Evolutionary conservation across 805 yeast species (phyloP).

Genomic region (Lachancea cidri): DNA sequence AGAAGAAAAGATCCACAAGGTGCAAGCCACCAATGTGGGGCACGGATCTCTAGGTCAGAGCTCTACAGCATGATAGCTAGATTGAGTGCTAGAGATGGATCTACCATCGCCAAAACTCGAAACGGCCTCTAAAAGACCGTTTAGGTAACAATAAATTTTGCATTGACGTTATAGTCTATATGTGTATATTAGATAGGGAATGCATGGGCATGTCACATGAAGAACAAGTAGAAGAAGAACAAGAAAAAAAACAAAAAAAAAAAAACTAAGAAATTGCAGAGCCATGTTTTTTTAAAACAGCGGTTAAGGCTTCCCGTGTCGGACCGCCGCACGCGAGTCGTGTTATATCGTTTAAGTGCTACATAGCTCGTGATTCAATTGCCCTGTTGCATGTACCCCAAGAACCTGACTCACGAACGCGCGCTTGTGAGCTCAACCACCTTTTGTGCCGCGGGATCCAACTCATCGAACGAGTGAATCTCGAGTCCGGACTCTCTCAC

Average conservation of each 20-base stretch:
- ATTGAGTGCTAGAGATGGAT: too few relatives aligned
- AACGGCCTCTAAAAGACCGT: too few relatives aligned
- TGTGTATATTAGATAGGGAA: background rate
- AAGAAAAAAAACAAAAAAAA: too few relatives aligned
- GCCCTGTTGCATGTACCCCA: too few relatives aligned
- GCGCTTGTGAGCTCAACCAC: constrained; percentile 66
- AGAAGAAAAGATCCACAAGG: constrained; percentile 5
- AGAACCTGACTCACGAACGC: too few relatives aligned
- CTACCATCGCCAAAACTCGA: too few relatives aligned
- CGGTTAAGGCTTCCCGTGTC: too few relatives aligned
- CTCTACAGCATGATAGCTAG: constrained; percentile 7
- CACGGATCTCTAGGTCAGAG: constrained; percentile 6
- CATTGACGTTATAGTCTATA: background rate
- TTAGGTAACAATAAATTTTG: background rate
- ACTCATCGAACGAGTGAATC: constrained; percentile 85
- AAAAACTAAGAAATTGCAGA: too few relatives aligned
- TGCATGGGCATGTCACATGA: background rate
- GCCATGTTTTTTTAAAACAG: too few relatives aligned
- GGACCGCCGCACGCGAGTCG: too few relatives aligned
- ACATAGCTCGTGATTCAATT: background rate
- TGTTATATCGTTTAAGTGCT: too few relatives aligned
- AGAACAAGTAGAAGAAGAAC: too few relatives aligned
- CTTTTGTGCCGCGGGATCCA: constrained; percentile 96
- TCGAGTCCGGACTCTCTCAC: constrained; percentile 85
- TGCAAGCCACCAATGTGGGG: constrained; percentile 1